Conservation (phyloP, 208 protist species). For the Crithidia mellificae region DNA sequence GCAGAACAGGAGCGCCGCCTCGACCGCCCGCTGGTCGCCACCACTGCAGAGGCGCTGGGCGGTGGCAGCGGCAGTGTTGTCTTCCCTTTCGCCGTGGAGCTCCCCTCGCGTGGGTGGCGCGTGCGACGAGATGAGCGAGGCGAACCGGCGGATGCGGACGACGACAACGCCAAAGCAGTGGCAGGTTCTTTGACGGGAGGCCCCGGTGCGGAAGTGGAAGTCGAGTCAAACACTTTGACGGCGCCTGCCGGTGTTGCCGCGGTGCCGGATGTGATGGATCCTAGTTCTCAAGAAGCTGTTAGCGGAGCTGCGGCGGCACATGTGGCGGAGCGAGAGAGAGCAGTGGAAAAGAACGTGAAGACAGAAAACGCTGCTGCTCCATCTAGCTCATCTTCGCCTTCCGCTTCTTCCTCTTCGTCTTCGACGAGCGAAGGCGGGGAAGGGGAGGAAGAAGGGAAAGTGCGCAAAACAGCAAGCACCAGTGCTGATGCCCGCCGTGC, state of each 20-base stretch:
- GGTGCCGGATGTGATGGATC: neutral
- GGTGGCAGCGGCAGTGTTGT: conserved; percentile 27
- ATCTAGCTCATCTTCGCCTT: no score
- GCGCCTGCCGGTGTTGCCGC: neutral
- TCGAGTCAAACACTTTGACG: conserved; percentile 8
- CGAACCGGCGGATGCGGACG: neutral
- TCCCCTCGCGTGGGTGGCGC: conserved; percentile 80
- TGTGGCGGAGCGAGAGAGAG: no score
- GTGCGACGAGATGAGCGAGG: no score
- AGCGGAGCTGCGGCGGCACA: neutral
- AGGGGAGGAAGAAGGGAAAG: neutral
- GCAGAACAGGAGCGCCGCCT: conserved; percentile 23
- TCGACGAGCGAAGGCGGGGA: neutral
- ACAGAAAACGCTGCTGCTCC: no score
- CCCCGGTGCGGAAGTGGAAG: conserved; percentile 6
- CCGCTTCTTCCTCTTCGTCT: neutral
- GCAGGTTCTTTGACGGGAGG: neutral
- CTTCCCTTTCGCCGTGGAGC: conserved; percentile 77
- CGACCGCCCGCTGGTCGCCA: conserved; percentile 23
- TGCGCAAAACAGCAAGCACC: neutral
- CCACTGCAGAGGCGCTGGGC: conserved; percentile 22
- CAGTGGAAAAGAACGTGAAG: no score
- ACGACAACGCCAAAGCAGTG: neutral
- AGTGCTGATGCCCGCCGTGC: neutral
- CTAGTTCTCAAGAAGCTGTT: neutral